These are phyloP conservation scores for Alternaria ethzedia DNA, from an alignment of 2,329 filamentous ascomycete genomes.

Conservation along the genomic window DNA sequence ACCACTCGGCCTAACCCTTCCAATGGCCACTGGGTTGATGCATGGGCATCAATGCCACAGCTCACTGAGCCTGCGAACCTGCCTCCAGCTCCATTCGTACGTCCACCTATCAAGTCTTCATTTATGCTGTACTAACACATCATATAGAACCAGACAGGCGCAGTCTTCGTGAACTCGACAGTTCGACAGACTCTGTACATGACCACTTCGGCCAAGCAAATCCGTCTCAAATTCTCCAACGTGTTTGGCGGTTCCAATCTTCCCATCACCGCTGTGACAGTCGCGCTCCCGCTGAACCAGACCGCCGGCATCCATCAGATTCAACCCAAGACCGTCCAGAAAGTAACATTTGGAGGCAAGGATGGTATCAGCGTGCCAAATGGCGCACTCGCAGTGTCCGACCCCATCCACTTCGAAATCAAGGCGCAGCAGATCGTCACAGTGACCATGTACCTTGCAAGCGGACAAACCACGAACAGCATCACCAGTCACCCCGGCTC, in stretches of 20 bases:
- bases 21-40: conserved; percentile 64
- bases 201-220: conserved; percentile 61
- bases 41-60: conserved; percentile 72
- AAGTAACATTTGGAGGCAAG: conserved; percentile 65
- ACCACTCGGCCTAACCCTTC: conserved; percentile 33
- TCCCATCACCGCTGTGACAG: conserved; percentile 64
- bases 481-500: conserved; percentile 72
- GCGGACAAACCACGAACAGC: conserved; percentile 62
- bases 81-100: conserved; percentile 63
- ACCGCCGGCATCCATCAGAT: conserved; percentile 62
- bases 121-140: neutral
- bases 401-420: conserved; percentile 64
- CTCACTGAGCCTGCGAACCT: conserved; percentile 68
- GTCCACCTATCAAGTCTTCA: neutral
- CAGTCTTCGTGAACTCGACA: conserved; percentile 67
- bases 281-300: conserved; percentile 63
- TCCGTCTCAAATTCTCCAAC: conserved; percentile 70
- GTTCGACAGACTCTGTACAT: conserved; percentile 70
- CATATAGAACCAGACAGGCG: conserved; percentile 57
- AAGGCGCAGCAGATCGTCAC: conserved; percentile 60
- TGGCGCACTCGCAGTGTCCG: conserved; percentile 65
- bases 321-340: conserved; percentile 58
- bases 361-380: conserved; percentile 59
- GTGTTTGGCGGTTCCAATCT: conserved; percentile 67
- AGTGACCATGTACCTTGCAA: conserved; percentile 64